Conservation (phyloP, 495 filamentous ascomycete species). For the Sabuloglossum arenarium region DNA sequence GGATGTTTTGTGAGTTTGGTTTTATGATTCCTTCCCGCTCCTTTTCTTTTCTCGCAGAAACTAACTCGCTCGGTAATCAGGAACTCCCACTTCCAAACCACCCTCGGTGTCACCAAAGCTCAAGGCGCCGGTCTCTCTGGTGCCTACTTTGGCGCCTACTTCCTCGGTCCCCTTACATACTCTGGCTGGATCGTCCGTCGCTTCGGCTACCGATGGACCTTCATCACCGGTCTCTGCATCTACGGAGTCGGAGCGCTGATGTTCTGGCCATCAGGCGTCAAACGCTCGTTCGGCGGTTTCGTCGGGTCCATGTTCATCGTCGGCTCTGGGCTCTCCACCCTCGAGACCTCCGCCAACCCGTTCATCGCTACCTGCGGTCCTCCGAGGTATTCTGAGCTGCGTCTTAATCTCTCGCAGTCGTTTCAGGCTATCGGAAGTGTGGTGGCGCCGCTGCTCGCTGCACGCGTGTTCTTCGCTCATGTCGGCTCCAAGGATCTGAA, state of each 20-base stretch:
- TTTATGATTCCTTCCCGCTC: not conserved
- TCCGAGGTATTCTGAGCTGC: slow-evolving; percentile 43
- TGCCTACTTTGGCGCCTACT: slow-evolving; percentile 25
- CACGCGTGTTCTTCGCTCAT: slow-evolving; percentile 44
- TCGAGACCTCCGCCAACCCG: slow-evolving; percentile 57
- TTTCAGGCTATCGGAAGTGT: slow-evolving; percentile 47
- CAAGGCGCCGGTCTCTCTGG: slow-evolving; percentile 11
- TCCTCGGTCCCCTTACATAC: slow-evolving; percentile 42
- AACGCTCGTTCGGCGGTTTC: slow-evolving; percentile 48
- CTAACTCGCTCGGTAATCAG: not conserved
- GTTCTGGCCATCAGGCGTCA: slow-evolving; percentile 35
- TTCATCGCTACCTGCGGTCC: slow-evolving; percentile 51
- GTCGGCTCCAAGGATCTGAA: slow-evolving; percentile 27
- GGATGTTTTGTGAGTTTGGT: slow-evolving; percentile 16
- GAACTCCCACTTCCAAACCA: slow-evolving; percentile 30
- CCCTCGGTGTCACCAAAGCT: slow-evolving; percentile 27
- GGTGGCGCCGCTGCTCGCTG: slow-evolving; percentile 44
- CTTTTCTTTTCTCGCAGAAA: not conserved
- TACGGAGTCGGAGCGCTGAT: slow-evolving; percentile 42
- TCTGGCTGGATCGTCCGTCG: slow-evolving; percentile 39
- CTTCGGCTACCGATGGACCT: slow-evolving; percentile 39
- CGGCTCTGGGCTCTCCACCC: slow-evolving; percentile 43
- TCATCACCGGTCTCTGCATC: slow-evolving; percentile 37
- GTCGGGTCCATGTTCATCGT: slow-evolving; percentile 50
- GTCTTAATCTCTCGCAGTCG: slow-evolving; percentile 44